Percentiles rank a stretch among this genome's conserved stretches.
Evolutionary conservation across 257 asterid genomes (phyloP).

Genomic region (Solanum dulcamara): DNA sequence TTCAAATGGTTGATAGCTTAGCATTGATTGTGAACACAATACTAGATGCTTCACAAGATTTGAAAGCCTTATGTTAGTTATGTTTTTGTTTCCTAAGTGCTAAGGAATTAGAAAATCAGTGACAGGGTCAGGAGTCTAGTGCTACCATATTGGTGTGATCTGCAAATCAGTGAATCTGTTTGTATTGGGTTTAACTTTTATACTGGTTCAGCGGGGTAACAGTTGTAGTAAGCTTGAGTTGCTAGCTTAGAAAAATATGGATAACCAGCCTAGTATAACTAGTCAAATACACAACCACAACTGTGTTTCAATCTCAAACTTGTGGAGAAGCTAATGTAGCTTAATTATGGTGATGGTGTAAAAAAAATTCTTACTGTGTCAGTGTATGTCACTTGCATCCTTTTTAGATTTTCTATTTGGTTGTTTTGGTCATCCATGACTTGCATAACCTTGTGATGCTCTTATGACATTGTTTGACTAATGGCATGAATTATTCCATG

Average conservation of each 20-base stretch:
- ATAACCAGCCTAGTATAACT: not conserved
- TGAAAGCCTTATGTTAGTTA: not conserved
- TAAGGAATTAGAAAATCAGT: not conserved
- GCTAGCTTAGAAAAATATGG: not conserved
- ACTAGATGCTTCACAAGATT: not conserved
- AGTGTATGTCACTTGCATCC: not conserved
- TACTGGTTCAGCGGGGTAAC: not conserved
- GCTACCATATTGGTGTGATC: not conserved
- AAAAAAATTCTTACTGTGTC: not conserved
- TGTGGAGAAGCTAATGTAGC: not conserved
- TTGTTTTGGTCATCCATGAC: not conserved
- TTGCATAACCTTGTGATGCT: not conserved
- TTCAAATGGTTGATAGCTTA: not conserved
- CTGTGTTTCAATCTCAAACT: not conserved
- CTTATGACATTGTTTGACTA: not conserved
- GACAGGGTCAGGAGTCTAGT: not conserved
- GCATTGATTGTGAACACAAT: not conserved
- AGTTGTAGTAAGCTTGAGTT: not conserved
- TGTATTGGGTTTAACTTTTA: not conserved
- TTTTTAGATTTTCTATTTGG: not conserved
- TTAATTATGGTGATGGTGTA: too few relatives aligned
- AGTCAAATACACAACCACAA: not conserved
- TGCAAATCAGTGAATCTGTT: not conserved
- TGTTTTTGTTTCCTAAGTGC: not conserved
- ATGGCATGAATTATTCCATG: not conserved